Evolutionary conservation across 257 asterid genomes (phyloP).

Genomic region (Parsonsia alboflavescens): DNA sequence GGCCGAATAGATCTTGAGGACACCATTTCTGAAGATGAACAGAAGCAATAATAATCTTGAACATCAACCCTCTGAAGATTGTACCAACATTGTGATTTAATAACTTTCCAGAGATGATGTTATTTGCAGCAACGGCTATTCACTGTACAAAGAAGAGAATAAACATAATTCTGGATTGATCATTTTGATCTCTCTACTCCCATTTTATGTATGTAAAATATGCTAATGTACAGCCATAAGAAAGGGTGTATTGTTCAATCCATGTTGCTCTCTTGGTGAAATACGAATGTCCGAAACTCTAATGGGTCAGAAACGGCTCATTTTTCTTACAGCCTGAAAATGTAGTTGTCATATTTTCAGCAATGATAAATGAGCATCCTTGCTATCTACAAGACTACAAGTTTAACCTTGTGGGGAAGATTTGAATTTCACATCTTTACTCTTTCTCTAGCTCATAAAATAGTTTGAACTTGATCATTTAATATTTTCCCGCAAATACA

Average conservation of each 20-base stretch:
- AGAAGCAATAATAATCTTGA: slow-evolving; percentile 26
- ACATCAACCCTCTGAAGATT: not conserved
- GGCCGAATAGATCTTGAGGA: slow-evolving; percentile 63
- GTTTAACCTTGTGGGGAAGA: too few species aligned
- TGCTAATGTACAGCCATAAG: slow-evolving; percentile 10
- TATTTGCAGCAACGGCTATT: slow-evolving; percentile 18
- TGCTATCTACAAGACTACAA: not conserved
- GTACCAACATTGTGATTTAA: slow-evolving; percentile 9
- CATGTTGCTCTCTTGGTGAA: not conserved
- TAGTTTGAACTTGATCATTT: too few species aligned
- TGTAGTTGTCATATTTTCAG: not conserved
- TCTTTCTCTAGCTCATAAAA: too few species aligned
- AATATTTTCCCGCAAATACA: too few species aligned
- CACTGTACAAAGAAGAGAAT: slow-evolving; percentile 31
- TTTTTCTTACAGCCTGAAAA: not conserved
- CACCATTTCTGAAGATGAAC: slow-evolving; percentile 56
- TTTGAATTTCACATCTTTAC: too few species aligned
- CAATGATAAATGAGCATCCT: not conserved
- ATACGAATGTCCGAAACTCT: not conserved
- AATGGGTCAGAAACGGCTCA: not conserved
- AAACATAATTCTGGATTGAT: slow-evolving; percentile 29
- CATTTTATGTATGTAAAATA: not conserved
- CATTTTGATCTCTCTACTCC: slow-evolving; percentile 2
- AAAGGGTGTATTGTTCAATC: not conserved
- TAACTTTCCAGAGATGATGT: slow-evolving; percentile 3